Evolutionary conservation across 768 basidiomycete genomes (phyloP), one percentile per base, ranked within the genome.

Genomic region (Gyrodon lividus): DNA sequence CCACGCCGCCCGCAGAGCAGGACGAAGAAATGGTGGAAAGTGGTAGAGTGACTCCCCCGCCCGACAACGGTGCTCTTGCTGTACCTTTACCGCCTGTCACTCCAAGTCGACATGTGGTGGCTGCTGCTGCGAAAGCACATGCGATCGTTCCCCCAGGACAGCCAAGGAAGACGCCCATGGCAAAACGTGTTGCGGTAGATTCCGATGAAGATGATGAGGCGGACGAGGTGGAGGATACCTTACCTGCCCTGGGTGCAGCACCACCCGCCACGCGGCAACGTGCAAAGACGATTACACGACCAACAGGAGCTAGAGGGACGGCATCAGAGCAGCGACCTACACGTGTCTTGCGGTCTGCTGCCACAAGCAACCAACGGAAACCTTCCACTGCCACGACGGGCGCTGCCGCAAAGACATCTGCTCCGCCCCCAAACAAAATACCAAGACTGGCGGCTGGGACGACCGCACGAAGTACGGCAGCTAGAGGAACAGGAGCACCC

Each of bases 111-210:
- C 86, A 91, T 59, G 76, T 90, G 50, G 83, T 81, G 6, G 73
- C 79, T 7, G 88, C 87, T 9, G 72, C 84, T 10, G 86, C 86
- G 9, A 84, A 82, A 52, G 87, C 89, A 0, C 79, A 78, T 28
- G 81, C 78, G 16, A 88, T 89, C 19, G 79, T 81, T 10, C 86
- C 91, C 17, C 89, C 87, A 8, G 89, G 86, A 17, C 92, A 91
- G 64, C 91, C 88, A 26, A 84, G 86, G 58, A 97, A 96, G 74
- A 93, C 92, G 1, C 93, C 93, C 0, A 78, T 82, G 48, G 76
- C 83, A 41, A 92, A 93, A 70, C 83, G 88, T 34, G 55, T 76
- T 9, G 82, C 83, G 1, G 75, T 79, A 46, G 87, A 87, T 55
- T 84, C 84, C 3, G 86, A 86, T 42, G 81, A 83, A 44, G 86